Percentiles rank a stretch among this genome's conserved stretches.
phyloP scores from a whole-genome alignment of 1,139 yeast species.

The Suhomyces taliae region DNA sequence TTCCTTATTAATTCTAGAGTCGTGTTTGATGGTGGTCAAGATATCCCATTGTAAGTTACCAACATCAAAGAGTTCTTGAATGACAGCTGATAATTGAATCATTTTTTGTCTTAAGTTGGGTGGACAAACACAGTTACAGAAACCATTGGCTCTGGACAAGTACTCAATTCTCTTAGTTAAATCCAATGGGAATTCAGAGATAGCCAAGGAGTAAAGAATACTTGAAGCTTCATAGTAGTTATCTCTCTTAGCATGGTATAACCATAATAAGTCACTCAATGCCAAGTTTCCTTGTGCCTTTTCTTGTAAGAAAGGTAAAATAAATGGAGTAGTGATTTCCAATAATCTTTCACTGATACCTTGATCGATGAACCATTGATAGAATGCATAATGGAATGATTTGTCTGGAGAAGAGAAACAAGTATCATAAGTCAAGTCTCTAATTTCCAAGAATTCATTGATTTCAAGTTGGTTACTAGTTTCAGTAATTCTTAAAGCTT shows the following conservation, averaged over 20 bases:
- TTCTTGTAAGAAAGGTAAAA: conserved; percentile 74
- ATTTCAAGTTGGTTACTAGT: conserved; percentile 42
- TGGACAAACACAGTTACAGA: conserved; percentile 82
- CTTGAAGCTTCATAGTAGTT: conserved; percentile 81
- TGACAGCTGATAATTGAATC: conserved; percentile 65
- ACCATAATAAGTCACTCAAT: conserved; percentile 84
- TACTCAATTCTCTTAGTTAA: conserved; percentile 81
- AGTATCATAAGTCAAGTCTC: conserved; percentile 72
- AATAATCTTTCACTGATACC: conserved; percentile 76
- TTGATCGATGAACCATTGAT: conserved; percentile 87
- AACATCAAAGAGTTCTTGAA: conserved; percentile 82
- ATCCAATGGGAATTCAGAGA: conserved; percentile 68
- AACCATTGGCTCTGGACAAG: conserved; percentile 89
- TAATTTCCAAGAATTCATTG: conserved; percentile 56
- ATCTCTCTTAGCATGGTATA: conserved; percentile 81
- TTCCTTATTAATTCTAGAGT: conserved; percentile 52
- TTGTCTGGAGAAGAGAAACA: conserved; percentile 78
- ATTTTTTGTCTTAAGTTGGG: conserved; percentile 76
- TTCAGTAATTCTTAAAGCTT: conserved; percentile 56
- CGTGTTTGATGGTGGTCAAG: conserved; percentile 57
- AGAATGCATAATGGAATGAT: conserved; percentile 83
- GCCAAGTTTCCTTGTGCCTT: conserved; percentile 66
- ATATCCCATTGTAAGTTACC: conserved; percentile 88
- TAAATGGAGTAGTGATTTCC: conserved; percentile 77
- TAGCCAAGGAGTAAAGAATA: conserved; percentile 71